Evolutionary conservation across 345 rosid species (phyloP), one percentile per base, ranked within the genome.

Genomic region (Euphorbia peplus): DNA sequence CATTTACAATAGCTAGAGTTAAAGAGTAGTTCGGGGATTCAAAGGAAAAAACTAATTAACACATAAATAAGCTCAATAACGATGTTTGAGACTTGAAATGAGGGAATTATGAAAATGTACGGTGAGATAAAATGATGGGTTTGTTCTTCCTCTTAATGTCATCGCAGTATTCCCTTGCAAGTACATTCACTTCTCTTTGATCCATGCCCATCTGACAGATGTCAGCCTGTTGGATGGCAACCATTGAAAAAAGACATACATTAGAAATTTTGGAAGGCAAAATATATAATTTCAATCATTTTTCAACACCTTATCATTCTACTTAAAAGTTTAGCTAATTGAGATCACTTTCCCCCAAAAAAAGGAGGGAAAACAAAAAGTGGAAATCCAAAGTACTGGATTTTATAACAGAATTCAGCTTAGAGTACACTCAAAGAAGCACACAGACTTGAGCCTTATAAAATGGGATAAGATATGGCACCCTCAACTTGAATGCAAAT

Each of bases 201-300:
- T 93, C 97, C 93, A 86, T 83, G 72, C 98, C 98, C 80, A 93
- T 72, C 74, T 93, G 96, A 81, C 98, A 93, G 77, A 93, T 88
- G 78, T 93, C 98, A 50, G 98, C 98, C 98, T 90, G 79, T 79
- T 70, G 50, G 5, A 46, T 4, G 44, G 24, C 9, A 68, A 26
- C 71, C 50, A 55, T 53, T 16, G 39, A 30, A 15, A 66, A 16
- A 44, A 44, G 3, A 44, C 16, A 50, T 8, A 19, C 29, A 18
- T 5, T 24, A 53, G 10, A 14, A 32, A 42, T 19, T n/a, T n/a
- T n/a, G n/a, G n/a, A n/a, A n/a, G n/a, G n/a, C n/a, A n/a, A n/a
- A n/a, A n/a, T n/a, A n/a, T n/a, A n/a, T n/a, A n/a, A n/a, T n/a
- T n/a, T n/a, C n/a, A n/a, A n/a, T n/a, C n/a, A n/a, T n/a, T n/a